Evolutionary conservation across 2,329 filamentous ascomycete genomes (phyloP), one percentile per base, ranked within the genome.

Genomic region (Cladosporium sp.): DNA sequence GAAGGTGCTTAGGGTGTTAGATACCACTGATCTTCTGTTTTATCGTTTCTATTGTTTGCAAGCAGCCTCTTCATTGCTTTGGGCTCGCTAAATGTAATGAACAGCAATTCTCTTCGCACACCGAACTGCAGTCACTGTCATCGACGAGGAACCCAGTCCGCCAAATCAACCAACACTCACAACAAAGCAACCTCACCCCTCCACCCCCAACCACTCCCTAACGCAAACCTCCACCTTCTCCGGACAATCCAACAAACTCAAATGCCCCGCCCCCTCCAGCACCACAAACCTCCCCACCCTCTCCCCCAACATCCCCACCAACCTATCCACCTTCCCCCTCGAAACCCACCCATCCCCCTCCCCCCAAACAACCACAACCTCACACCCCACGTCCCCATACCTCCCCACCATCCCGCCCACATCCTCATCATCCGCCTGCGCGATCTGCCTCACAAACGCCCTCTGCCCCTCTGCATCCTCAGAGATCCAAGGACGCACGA

Each of bases 311-410:
- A 61, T 54, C 2, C 60, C 56, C 19, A 47, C 58, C 56, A 73
- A 52, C 29, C 56, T 58, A 17, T 62, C 57, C 40, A 73, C 70
- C 22, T 61, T 68, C 43, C 71, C 66, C 1, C 65, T 63, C 0
- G 71, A 72, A 40, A 76, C 68, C 74, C 73, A 76, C 30, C 53
- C 53, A 53, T 77, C 73, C 3, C 73, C 57, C 19, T 61, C 63
- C 1, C 73, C 74, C 73, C 73, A 76, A 7, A 76, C 64, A 4
- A 77, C 61, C 52, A 65, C 36, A 17, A 17, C 36, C 20, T 27
- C 32, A 30, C 19, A 48, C 56, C 62, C 59, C 9, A 56, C 60
- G 47, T 73, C 71, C 12, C 75, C 68, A 24, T 68, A 67, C 2
- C 67, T 61, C 1, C 68, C 69, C 56, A 75, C 71, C 56, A 62